Percentiles rank a stretch among this genome's conserved stretches.
Evolutionary conservation across 2,329 filamentous ascomycete genomes (phyloP).

Genomic region (Podosphaera aphanis): DNA sequence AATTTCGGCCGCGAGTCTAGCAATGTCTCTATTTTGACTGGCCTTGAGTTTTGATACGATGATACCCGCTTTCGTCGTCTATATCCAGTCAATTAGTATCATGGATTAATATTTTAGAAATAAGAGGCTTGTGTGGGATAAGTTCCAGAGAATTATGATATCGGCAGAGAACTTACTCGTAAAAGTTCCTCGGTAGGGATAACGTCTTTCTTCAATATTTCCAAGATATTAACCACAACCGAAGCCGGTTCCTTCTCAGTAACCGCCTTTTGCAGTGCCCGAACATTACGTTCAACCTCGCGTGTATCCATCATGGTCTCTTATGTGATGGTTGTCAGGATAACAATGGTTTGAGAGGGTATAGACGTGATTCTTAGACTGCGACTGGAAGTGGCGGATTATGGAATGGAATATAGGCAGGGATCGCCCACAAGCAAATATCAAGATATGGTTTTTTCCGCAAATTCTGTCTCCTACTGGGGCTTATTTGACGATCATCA

Average conservation of each 20-base stretch:
- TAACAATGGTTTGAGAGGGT: background rate
- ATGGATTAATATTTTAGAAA: conserved; percentile 1
- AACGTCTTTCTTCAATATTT: conserved; percentile 57
- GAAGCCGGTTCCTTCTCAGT: conserved; percentile 49
- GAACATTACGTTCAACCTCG: conserved; percentile 13
- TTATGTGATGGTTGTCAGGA: background rate
- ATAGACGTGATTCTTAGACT: background rate
- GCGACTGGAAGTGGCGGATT: background rate
- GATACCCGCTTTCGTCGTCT: conserved; percentile 76
- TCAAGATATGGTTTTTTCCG: background rate
- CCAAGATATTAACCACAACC: conserved; percentile 50
- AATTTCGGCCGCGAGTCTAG: conserved; percentile 53
- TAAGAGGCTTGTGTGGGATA: conserved; percentile 6
- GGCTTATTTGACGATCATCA: too few species aligned
- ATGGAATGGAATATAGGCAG: background rate
- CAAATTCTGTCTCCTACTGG: background rate
- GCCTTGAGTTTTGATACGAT: conserved; percentile 60
- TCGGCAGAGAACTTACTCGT: conserved; percentile 30
- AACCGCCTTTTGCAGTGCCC: conserved; percentile 55
- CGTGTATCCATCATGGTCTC: conserved; percentile 11
- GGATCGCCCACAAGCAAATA: background rate
- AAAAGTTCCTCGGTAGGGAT: conserved; percentile 74
- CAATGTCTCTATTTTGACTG: conserved; percentile 63
- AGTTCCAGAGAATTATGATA: background rate
- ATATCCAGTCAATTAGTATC: conserved; percentile 3